These are phyloP conservation scores for Mortierella alpina DNA, from an alignment of 192 early-diverging fungal species.

Conservation along the genomic window DNA sequence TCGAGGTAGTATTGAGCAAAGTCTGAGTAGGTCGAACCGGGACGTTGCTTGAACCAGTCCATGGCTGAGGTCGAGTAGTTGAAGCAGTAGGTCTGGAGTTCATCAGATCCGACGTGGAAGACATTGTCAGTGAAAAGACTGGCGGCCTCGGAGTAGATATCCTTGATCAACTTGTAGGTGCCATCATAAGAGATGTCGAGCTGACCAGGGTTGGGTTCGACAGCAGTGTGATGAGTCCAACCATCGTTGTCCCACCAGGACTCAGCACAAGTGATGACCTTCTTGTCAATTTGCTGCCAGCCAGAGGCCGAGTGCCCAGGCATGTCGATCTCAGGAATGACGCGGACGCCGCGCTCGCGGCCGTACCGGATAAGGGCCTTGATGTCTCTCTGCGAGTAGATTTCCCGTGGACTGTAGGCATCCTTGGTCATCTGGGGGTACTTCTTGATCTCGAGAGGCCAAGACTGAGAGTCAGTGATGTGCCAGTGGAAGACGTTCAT, in stretches of 20 bases:
- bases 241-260: slow-evolving; percentile 70
- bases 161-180: slow-evolving; percentile 66
- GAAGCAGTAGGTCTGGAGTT: slow-evolving; percentile 77
- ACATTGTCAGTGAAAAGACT: slow-evolving; percentile 75
- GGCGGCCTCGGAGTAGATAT: slow-evolving; percentile 69
- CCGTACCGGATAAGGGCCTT: slow-evolving; percentile 74
- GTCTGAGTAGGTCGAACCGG: slow-evolving; percentile 49
- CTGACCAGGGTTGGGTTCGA: slow-evolving; percentile 86
- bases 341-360: slow-evolving; percentile 77
- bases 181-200: slow-evolving; percentile 74
- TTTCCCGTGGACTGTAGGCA: slow-evolving; percentile 71
- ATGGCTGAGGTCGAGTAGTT: slow-evolving; percentile 59
- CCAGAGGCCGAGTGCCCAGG: slow-evolving; percentile 77
- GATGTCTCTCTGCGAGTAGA: slow-evolving; percentile 79
- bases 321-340: slow-evolving; percentile 90
- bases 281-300: slow-evolving; percentile 63
- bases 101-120: slow-evolving; percentile 83
- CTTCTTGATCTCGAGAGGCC: slow-evolving; percentile 73
- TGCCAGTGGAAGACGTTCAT: slow-evolving; percentile 86
- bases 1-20: slow-evolving; percentile 64
- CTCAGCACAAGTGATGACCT: slow-evolving; percentile 68
- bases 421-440: slow-evolving; percentile 75
- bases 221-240: slow-evolving; percentile 65
- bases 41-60: slow-evolving; percentile 56
- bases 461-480: slow-evolving; percentile 74